These are phyloP conservation scores for Lasiodiplodia sp. DNA, from an alignment of 2,329 filamentous ascomycete genomes.

Conservation along the genomic window DNA sequence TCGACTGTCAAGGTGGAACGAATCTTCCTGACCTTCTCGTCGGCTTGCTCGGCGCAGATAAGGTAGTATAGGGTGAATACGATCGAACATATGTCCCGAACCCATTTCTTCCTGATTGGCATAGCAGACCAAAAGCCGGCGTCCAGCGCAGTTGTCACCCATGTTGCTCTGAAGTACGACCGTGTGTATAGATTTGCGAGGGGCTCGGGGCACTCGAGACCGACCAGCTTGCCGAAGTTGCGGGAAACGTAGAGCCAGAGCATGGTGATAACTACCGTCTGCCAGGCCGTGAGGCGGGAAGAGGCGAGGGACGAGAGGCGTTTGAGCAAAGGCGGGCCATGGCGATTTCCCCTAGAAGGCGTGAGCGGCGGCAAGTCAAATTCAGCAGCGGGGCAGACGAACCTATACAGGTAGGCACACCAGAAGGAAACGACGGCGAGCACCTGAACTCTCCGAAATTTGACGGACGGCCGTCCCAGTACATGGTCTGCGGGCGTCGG, in stretches of 20 bases:
- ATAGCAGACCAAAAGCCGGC: constrained; percentile 99
- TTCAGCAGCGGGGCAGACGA: constrained; percentile 38
- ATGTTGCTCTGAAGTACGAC: constrained; percentile 94
- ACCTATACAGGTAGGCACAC: constrained; percentile 83
- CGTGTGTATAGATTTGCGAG: constrained; percentile 92
- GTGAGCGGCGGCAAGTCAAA: constrained; percentile 33
- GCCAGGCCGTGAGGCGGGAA: constrained; percentile 81
- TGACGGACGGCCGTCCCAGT: constrained; percentile 85
- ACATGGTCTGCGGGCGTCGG: constrained; percentile 73
- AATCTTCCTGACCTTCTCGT: constrained; percentile 95
- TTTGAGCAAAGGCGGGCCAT: constrained; percentile 83
- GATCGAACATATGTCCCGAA: constrained; percentile 82
- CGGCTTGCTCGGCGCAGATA: constrained; percentile 89
- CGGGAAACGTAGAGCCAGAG: constrained; percentile 89
- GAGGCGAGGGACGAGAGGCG: constrained; percentile 75
- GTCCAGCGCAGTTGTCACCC: constrained; percentile 92
- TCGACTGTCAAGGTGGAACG: constrained; percentile 86
- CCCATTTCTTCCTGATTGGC: constrained; percentile 80
- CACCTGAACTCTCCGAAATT: constrained; percentile 92
- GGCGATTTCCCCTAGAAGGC: constrained; percentile 72
- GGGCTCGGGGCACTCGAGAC: constrained; percentile 90
- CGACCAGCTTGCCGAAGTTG: constrained; percentile 92
- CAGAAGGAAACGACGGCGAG: constrained; percentile 91
- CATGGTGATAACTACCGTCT: constrained; percentile 84
- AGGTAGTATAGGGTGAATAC: constrained; percentile 91